Base-by-base conservation (phyloP, 2,329 filamentous ascomycete genomes). In the Pezicula rhizophila region DNA sequence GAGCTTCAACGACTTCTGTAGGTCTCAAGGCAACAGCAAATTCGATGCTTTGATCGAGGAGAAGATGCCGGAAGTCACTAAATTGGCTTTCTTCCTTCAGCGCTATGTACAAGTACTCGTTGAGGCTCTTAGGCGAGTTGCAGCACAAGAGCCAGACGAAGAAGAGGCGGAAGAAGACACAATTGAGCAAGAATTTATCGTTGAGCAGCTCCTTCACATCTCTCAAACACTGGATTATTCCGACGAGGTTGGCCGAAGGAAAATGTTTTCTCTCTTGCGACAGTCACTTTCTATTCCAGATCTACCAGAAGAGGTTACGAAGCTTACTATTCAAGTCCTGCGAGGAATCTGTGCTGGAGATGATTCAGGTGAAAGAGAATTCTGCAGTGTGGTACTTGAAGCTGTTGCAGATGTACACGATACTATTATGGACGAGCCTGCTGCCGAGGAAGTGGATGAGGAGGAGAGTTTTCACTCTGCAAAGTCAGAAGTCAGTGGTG, bases 351-450 rank as follows among this genome's bases (percentile, higher is more conserved):
- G 90, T 64, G 87, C 90, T 0, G 79, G 78, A 3, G 82, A 87
- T 59, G 72, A 77, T 7, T 81, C 82, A 14, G 87, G 87, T 20
- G 88, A 93, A 69, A 80, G 85, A 39, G 88, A 93, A 60, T 93
- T 93, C 64, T 89, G 85, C 67, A 87, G 84, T 55, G 76, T 93
- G 33, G 86, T 97, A 15, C 80, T 96, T 18, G 93, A 99, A 69
- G 90, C 92, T 23, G 89, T 99, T 50, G 90, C 91, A 3, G 93
- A 99, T 69, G 91, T 99, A 11, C 92, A 97, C 66, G 93, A 99
- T 64, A 92, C 88, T 2, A 93, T 99, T 55, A 80, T 85, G 39
- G 85, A 88, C 46, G 84, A 89, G 11, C 70, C 72, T n/a, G 62
- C 61, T 5, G 74, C 71, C 2, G 74, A 74, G 28, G 76, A 76